Base-by-base conservation (phyloP, 1,139 yeast species). In the Blastobotrys capitulatus region DNA sequence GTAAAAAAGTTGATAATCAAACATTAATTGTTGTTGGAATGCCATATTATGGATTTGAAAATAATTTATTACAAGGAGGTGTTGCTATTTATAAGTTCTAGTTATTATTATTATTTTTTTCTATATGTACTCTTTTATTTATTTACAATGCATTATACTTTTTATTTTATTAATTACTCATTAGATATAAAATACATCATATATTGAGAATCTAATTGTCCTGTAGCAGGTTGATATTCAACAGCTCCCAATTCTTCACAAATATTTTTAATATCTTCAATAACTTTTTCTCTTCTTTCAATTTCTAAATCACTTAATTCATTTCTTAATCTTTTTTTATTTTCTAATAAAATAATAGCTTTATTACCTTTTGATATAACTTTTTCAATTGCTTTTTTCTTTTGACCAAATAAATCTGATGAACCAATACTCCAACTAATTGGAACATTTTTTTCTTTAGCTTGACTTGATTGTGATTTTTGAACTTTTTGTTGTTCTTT, bases 21-120 rank as follows among this genome's bases (percentile, higher is more conserved):
- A 52, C 51, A 1, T 45, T 60, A 32, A 38, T 78, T 26, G 63
- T 72, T 7, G 65, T 76, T 6, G 80, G 82, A 1, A 69, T 74
- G 63, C 80, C 83, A 1, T 65, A 67, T 38, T 73, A 61, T 54
- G 75, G 77, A 9, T 60, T 62, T 31, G 62, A 63, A 10, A 65
- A 60, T 37, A 45, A 58, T 44, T 54, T 38, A 55, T 55, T 47
- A 19, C 59, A 48, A 35, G 63, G 60, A 15, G 57, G 50, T 4
- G 58, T 53, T 15, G 59, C 59, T n/a, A 53, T 57, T 25, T 58
- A 55, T 46, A 52, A 49, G 37, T 53, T 53, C 13, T 31, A 25
- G 12, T 13, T 12, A n/a, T n/a, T n/a, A n/a, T n/a, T n/a, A n/a
- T n/a, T n/a, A n/a, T n/a, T n/a, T 31, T 31, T 31, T 31, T 31